Evolutionary conservation across 2,329 filamentous ascomycete genomes (phyloP).

Genomic region (Eutypa lata): DNA sequence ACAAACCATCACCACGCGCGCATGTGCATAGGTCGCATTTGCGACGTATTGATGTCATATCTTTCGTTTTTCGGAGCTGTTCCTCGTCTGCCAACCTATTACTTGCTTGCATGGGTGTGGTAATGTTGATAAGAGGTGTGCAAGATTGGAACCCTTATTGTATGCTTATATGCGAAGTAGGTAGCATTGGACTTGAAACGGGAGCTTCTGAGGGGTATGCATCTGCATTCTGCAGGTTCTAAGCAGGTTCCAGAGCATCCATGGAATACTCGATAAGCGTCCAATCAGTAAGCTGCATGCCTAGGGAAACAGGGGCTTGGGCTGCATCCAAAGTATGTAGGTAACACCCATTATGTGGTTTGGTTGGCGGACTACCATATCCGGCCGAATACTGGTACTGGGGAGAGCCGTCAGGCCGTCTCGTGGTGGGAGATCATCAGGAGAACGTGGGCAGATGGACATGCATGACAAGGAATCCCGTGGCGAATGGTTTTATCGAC

Average conservation of each 20-base stretch:
- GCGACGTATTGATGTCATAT: neutral
- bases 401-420: neutral
- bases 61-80: neutral
- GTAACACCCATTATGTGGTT: too few relatives aligned
- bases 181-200: neutral
- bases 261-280: too few relatives aligned
- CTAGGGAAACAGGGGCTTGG: too few relatives aligned
- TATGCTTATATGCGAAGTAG: too few relatives aligned
- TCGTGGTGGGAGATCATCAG: neutral
- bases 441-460: neutral
- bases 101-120: too few relatives aligned
- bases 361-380: neutral
- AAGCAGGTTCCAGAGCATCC: neutral
- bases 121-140: too few relatives aligned
- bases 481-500: neutral
- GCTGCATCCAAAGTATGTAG: neutral
- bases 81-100: neutral
- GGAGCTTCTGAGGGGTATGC: neutral
- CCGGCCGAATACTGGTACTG: neutral
- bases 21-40: neutral
- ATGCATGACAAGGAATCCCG: neutral
- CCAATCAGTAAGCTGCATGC: too few relatives aligned
- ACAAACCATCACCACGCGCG: neutral
- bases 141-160: too few relatives aligned
- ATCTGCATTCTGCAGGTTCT: neutral